Evolutionary conservation across 1,284 basidiomycete species (phyloP).

Genomic region (Veloporphyrellus conicus): DNA sequence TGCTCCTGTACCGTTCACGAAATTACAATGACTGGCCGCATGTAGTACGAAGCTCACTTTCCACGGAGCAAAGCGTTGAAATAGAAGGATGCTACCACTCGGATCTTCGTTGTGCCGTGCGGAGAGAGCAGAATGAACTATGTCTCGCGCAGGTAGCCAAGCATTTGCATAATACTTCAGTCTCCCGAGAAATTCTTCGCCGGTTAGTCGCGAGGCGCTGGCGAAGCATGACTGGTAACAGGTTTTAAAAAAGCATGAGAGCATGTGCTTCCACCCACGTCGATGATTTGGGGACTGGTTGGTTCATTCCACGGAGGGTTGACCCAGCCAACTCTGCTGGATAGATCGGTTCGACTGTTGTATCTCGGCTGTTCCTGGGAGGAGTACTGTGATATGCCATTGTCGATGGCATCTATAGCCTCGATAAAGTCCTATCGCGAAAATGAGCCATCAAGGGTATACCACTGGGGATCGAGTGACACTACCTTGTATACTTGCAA

Average conservation of each 20-base stretch:
- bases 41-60: slow-evolving; percentile 48
- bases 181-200: slow-evolving; percentile 80
- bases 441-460: slow-evolving; percentile 8
- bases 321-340: slow-evolving; percentile 72
- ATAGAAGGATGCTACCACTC: slow-evolving; percentile 75
- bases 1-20: slow-evolving; percentile 63
- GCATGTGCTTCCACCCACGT: slow-evolving; percentile 46
- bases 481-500: slow-evolving; percentile 80
- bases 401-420: slow-evolving; percentile 94
- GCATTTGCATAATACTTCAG: slow-evolving; percentile 82
- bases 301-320: slow-evolving; percentile 93
- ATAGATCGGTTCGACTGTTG: slow-evolving; percentile 74
- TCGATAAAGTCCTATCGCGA: slow-evolving; percentile 78
- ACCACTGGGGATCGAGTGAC: no score
- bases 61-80: slow-evolving; percentile 82
- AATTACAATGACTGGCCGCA: neutral
- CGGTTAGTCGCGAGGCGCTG: slow-evolving; percentile 79
- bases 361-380: slow-evolving; percentile 64
- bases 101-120: slow-evolving; percentile 62
- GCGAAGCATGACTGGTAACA: slow-evolving; percentile 62
- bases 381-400: slow-evolving; percentile 82
- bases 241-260: slow-evolving; percentile 5
- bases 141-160: slow-evolving; percentile 89
- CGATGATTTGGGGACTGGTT: slow-evolving; percentile 55
- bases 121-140: slow-evolving; percentile 69